Evolutionary conservation across 106 monocot species (phyloP).

Genomic region (Acanthochlamys bracteata): DNA sequence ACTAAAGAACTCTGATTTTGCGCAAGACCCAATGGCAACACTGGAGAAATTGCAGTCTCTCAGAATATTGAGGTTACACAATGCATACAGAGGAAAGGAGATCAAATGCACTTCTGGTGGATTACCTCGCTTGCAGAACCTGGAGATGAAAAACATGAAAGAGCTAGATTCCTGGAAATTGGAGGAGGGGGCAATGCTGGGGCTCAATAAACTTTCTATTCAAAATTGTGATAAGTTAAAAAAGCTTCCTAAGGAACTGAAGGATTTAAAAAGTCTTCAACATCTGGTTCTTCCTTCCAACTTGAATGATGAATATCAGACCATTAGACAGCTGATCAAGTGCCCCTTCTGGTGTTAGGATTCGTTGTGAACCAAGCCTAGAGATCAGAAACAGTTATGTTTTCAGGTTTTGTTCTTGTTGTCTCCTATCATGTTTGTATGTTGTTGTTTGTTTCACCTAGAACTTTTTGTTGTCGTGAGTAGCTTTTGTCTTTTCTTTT

Average conservation of each 20-base stretch:
- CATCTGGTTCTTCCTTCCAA: neutral
- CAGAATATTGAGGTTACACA: neutral
- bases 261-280: neutral
- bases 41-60: constrained; percentile 16
- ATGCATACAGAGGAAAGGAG: constrained; percentile 3
- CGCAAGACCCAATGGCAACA: constrained; percentile 17
- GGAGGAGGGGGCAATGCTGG: constrained; percentile 16
- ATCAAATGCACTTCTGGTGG: constrained; percentile 9
- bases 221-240: neutral
- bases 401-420: neutral
- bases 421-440: neutral
- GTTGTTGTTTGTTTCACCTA: neutral
- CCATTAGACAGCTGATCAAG: neutral
- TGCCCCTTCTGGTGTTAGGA: neutral
- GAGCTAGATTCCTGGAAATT: constrained; percentile 8
- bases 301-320: neutral
- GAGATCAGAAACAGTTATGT: no score
- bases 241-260: constrained; percentile 14
- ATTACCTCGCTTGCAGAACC: constrained; percentile 9
- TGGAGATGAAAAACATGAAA: neutral
- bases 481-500: no score
- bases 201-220: constrained; percentile 4
- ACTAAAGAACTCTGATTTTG: neutral
- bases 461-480: neutral
- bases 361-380: no score